Percentiles rank a stretch among this genome's conserved stretches.
Evolutionary conservation across 2,329 filamentous ascomycete genomes (phyloP).

Genomic region (Diplodia seriata): DNA sequence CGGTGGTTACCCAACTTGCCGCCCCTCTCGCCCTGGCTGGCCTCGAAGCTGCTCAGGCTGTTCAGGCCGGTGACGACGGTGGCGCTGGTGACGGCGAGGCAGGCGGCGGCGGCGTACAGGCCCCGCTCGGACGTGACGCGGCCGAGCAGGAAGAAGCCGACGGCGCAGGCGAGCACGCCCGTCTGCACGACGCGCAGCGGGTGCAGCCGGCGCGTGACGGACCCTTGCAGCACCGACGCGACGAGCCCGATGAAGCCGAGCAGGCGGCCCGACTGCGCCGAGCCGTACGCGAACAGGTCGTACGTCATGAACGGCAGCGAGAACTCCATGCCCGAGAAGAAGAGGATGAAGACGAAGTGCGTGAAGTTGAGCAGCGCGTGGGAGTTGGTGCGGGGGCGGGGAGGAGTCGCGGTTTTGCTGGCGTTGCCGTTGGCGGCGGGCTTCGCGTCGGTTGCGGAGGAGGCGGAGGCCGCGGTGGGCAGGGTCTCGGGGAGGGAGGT

Average conservation of each 20-base stretch:
- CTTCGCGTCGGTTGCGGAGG: slow-evolving; percentile 38
- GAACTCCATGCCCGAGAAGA: slow-evolving; percentile 98
- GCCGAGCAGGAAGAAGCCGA: slow-evolving; percentile 81
- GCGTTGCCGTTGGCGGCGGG: slow-evolving; percentile 34
- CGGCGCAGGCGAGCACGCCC: slow-evolving; percentile 77
- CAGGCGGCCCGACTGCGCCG: slow-evolving; percentile 80
- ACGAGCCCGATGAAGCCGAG: slow-evolving; percentile 91
- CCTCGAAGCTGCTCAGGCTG: slow-evolving; percentile 89
- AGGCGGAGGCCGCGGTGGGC: slow-evolving; percentile 57
- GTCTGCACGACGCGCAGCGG: slow-evolving; percentile 80
- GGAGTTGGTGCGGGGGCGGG: slow-evolving; percentile 72
- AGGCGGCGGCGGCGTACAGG: slow-evolving; percentile 81
- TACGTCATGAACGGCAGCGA: slow-evolving; percentile 97
- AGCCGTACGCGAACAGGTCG: slow-evolving; percentile 84
- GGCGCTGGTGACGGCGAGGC: slow-evolving; percentile 87
- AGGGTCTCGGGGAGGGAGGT: slow-evolving; percentile 85
- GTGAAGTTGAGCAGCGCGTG: slow-evolving; percentile 81
- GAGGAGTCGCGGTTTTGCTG: slow-evolving; percentile 21
- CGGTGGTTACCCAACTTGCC: slow-evolving; percentile 85
- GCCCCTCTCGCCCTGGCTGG: slow-evolving; percentile 78
- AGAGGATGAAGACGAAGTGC: slow-evolving; percentile 90
- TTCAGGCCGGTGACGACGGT: slow-evolving; percentile 96
- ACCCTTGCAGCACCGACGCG: slow-evolving; percentile 89
- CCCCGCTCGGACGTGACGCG: slow-evolving; percentile 70
- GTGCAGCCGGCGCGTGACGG: slow-evolving; percentile 83